Percentiles rank a stretch among this genome's conserved stretches.
phyloP scores from a whole-genome alignment of 768 basidiomycete genomes.

The Mycena polygramma region DNA sequence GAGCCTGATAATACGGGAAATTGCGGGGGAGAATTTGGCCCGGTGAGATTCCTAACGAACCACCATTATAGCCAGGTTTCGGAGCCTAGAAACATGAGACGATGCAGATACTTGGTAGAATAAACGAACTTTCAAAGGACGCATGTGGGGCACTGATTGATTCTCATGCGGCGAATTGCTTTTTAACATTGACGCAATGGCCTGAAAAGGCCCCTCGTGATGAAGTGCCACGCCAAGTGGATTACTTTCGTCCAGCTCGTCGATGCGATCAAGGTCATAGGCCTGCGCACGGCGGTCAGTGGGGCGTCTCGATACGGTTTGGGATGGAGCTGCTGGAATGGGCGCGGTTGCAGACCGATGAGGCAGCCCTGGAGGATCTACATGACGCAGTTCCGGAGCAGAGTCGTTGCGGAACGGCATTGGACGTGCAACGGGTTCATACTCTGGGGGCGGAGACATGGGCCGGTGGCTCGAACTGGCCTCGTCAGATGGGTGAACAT shows the following conservation, averaged over 20 bases:
- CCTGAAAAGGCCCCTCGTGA: conserved; percentile 84
- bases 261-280: conserved; percentile 73
- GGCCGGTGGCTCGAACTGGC: background rate
- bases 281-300: conserved; percentile 20
- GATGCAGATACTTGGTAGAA: background rate
- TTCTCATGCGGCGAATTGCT: conserved; percentile 42
- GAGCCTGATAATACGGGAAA: conserved; percentile 38
- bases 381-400: conserved; percentile 31
- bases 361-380: conserved; percentile 30
- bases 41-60: conserved; percentile 64
- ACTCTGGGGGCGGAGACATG: conserved; percentile 36
- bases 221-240: conserved; percentile 75
- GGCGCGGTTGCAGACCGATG: conserved; percentile 31
- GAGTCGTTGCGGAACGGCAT: conserved; percentile 23
- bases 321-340: conserved; percentile 6
- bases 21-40: conserved; percentile 69
- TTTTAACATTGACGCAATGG: conserved; percentile 53
- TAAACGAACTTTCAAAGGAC: conserved; percentile 22
- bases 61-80: conserved; percentile 41
- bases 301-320: conserved; percentile 1
- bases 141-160: conserved; percentile 34
- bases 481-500: background rate
- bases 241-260: conserved; percentile 83
- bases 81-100: conserved; percentile 32
- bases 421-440: conserved; percentile 25